Evolutionary conservation across 2,329 filamentous ascomycete species (phyloP), one percentile per base, ranked within the genome.

Genomic region (Colletotrichum cuscutae): DNA sequence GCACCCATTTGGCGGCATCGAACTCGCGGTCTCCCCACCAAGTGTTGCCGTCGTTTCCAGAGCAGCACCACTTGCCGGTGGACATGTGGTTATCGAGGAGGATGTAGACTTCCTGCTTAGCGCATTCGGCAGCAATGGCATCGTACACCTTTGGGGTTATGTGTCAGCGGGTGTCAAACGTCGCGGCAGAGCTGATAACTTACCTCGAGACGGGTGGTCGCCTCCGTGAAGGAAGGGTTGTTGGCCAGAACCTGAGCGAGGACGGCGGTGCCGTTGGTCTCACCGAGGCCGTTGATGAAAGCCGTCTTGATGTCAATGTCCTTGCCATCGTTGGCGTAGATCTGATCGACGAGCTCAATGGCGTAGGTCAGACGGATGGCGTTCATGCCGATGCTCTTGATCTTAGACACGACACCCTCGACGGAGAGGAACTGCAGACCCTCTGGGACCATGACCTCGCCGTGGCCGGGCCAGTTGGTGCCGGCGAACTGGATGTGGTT

Each of bases 21-120:
- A 91, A 93, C 76, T 90, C 85, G 0, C 80, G 85, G 77, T 93
- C 90, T 12, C 90, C 88, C 81, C 89, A 91, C 89, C 89, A 91
- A 28, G 84, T 81, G 77, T 91, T 91, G 3, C 88, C 89, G 64
- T 91, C 89, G 0, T 77, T 81, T 0, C 79, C 82, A 9, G 82
- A 84, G 76, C 89, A 91, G 77, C 89, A 91, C 89, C 90, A 92
- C 67, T 83, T 82, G 2, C 84, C 90, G 59, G 83, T 85, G 11
- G 88, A 90, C 74, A 91, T 87, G 78, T 91, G 90, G 77, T 91
- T 91, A 78, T 91, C 89, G 0, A 91, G 82, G 74, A 90, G 87
- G 5, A 91, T 82, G 74, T 89, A 89, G 65, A 91, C 86, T 19
- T 88, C 77, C 75, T 90, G 89, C 28, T 82, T 85, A 0, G 85